Evolutionary conservation across 2,329 filamentous ascomycete genomes (phyloP).

Genomic region (Metarhizium humberi): DNA sequence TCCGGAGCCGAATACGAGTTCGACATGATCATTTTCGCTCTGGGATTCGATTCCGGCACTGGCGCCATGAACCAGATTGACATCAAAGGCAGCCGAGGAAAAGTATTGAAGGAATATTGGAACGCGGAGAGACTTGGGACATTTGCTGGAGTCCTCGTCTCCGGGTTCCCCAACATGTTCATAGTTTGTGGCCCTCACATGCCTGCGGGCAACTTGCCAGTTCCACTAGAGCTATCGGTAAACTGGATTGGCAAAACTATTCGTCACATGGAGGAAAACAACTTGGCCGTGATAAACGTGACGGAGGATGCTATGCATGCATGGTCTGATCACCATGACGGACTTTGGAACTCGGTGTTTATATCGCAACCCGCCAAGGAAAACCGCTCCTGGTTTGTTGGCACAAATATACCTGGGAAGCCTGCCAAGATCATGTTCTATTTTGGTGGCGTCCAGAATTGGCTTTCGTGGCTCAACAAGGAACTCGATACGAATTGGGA

Average conservation of each 20-base stretch:
- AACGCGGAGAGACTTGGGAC: conserved; percentile 2
- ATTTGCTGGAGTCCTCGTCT: conserved; percentile 5
- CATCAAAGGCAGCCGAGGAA: conserved; percentile 2
- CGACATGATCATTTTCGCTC: conserved; percentile 11
- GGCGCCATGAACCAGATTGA: conserved; percentile 6
- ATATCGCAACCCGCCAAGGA: not conserved
- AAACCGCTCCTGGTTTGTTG: not conserved
- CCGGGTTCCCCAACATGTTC: conserved; percentile 9
- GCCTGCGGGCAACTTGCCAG: conserved; percentile 8
- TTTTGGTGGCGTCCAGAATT: not conserved
- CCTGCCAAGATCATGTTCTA: not conserved
- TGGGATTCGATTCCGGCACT: conserved; percentile 8
- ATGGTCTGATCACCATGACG: conserved; percentile 7
- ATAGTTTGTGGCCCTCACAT: conserved; percentile 7
- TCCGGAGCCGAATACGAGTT: conserved; percentile 5
- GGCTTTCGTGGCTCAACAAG: no score
- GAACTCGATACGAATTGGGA: no score
- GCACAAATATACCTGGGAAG: not conserved
- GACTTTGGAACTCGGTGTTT: not conserved
- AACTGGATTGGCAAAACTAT: not conserved
- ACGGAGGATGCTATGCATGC: conserved; percentile 1
- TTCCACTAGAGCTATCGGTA: conserved; percentile 4
- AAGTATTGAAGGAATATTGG: not conserved
- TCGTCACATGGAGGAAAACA: not conserved
- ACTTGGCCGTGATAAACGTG: conserved; percentile 2